Base-by-base conservation (phyloP, 2,329 filamentous ascomycete genomes). In the Fusarium sp. region DNA sequence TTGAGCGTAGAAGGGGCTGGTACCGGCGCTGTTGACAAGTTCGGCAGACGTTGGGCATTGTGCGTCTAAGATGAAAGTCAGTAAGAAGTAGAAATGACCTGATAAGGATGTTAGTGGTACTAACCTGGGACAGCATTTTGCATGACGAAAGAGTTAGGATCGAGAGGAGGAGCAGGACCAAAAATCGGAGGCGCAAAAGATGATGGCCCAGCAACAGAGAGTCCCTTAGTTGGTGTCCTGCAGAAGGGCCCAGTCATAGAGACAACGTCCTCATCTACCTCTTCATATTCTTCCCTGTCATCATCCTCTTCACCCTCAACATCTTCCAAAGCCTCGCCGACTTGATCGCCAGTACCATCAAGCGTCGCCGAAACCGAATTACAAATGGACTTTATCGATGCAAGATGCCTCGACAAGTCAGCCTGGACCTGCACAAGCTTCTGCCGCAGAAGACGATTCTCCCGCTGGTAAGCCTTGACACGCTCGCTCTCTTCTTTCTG, bases 391-490 rank as follows among this genome's bases (percentile, higher is more conserved):
- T 80, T 77, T n/a, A 80, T 68, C 2, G 65, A 74, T 2, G 77
- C 78, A 13, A 79, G 45, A 13, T 81, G 60, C 6, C 76, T 60
- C 1, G 76, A 76, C 58, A 81, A 42, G 16, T 78, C 79, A 0
- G 74, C 65, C 52, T 81, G 80, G 0, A 81, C 78, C n/a, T 81
- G 74, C 1, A 81, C 74, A 1, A 81, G 69, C 35, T 81, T 77
- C 18, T 72, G 35, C n/a, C 80, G 66, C 7, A 81, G 61, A 18
- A 74, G 45, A 7, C 68, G 61, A 16, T 81, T 81, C 33, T 81
- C 80, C 9, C 40, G 64, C 42, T 81, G 77, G 0, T 81, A 68
- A 2, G 71, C 70, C 8, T 70, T 73, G 0, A 81, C 52, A 0
- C 75, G 69, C 64, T 80, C 80, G 27, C 71, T 70, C 1, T 79